Percentiles rank a stretch among this genome's conserved stretches.
phyloP scores from a whole-genome alignment of 371 early-diverging fungal species.

The Smittium culicis region DNA sequence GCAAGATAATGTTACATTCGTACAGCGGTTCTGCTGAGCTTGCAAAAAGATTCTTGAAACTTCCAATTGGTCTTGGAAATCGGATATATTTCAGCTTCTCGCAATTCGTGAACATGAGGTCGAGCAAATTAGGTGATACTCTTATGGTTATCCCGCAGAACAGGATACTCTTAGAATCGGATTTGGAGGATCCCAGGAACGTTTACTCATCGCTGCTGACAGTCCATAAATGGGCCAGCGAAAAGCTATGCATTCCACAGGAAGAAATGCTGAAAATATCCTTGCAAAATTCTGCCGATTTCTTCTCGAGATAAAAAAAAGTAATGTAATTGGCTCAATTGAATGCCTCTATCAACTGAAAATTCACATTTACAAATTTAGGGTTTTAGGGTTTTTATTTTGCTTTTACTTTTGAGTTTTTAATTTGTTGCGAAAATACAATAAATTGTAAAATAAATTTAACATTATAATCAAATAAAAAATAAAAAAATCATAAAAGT shows the following conservation, averaged over 20 bases:
- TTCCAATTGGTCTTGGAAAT: constrained; percentile 36
- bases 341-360: too few relatives aligned
- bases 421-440: too few relatives aligned
- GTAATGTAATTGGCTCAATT: too few relatives aligned
- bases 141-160: constrained; percentile 49
- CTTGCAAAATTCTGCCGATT: constrained; percentile 38
- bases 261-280: constrained; percentile 40
- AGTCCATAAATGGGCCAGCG: constrained; percentile 45
- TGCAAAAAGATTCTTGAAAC: constrained; percentile 42
- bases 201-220: constrained; percentile 42
- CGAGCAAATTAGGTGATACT: constrained; percentile 22
- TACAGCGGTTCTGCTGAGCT: constrained; percentile 66
- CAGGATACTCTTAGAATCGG: constrained; percentile 66
- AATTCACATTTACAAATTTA: too few relatives aligned
- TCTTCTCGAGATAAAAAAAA: neutral
- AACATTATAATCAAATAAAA: too few relatives aligned
- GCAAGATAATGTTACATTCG: constrained; percentile 69
- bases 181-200: constrained; percentile 44
- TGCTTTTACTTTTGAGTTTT: too few relatives aligned
- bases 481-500: too few relatives aligned
- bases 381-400: too few relatives aligned
- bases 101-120: constrained; percentile 34
- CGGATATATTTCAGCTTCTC: constrained; percentile 39
- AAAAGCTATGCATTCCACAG: constrained; percentile 48
- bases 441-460: too few relatives aligned